phyloP scores from a whole-genome alignment of 306 rosid species.

The Fragaria ananassa region DNA sequence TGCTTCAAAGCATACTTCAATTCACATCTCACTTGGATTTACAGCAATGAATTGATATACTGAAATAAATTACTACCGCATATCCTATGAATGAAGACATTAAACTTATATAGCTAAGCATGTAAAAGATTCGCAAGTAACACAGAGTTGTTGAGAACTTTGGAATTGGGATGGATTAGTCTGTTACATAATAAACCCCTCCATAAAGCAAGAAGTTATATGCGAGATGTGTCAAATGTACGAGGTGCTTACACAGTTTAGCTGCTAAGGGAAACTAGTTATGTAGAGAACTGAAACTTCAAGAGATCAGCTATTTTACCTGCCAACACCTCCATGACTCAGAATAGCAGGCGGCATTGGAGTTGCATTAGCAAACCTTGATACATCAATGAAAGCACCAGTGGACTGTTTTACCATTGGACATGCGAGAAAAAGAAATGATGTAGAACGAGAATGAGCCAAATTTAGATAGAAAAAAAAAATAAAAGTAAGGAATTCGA shows the following conservation, averaged over 20 bases:
- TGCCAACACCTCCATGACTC: conserved; percentile 97
- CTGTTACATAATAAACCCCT: conserved; percentile 13
- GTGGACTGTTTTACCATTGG: conserved; percentile 59
- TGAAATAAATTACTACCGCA: conserved; percentile 33
- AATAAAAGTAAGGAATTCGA: no score
- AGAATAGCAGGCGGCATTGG: conserved; percentile 83
- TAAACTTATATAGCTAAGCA: conserved; percentile 35
- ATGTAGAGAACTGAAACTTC: neutral
- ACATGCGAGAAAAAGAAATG: neutral
- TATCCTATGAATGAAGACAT: conserved; percentile 34
- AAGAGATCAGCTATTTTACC: conserved; percentile 40
- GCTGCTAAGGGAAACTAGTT: neutral
- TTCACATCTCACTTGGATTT: conserved; percentile 42
- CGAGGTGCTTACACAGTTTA: no score
- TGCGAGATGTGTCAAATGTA: no score
- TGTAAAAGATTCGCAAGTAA: conserved; percentile 16
- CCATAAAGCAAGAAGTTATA: no score
- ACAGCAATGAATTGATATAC: conserved; percentile 44
- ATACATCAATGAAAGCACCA: conserved; percentile 77
- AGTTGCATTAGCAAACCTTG: conserved; percentile 93
- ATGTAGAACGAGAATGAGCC: no score
- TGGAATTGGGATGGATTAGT: conserved; percentile 24
- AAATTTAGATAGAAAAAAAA: no score
- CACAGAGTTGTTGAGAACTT: conserved; percentile 9
- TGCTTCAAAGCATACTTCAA: conserved; percentile 34